Conservation (phyloP, 2,329 filamentous ascomycete species). For the Talaromyces verruculosus region DNA sequence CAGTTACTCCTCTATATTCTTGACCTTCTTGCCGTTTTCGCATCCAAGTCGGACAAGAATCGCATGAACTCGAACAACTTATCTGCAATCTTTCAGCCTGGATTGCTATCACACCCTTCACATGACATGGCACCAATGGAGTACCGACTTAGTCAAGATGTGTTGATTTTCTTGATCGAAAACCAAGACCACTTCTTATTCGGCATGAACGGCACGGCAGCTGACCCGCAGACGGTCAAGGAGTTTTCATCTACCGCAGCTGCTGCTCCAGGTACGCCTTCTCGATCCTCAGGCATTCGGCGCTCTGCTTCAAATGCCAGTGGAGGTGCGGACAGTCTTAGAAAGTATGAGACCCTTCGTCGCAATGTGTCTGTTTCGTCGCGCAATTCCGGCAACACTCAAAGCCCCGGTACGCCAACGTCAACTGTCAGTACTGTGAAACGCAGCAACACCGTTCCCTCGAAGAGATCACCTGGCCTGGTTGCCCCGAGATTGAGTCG, state of each 20-base stretch:
- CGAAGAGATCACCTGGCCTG: slow-evolving; percentile 78
- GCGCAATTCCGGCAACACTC: slow-evolving; percentile 71
- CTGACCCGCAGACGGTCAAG: slow-evolving; percentile 74
- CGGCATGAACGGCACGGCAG: slow-evolving; percentile 97
- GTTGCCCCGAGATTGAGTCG: slow-evolving; percentile 66
- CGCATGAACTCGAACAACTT: slow-evolving; percentile 95
- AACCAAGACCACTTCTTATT: slow-evolving; percentile 98
- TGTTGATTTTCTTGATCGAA: slow-evolving; percentile 95
- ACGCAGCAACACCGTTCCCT: slow-evolving; percentile 88
- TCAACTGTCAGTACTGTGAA: slow-evolving; percentile 60
- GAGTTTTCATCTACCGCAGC: slow-evolving; percentile 66
- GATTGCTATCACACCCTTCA: slow-evolving; percentile 86
- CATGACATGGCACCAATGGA: slow-evolving; percentile 96
- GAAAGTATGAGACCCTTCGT: slow-evolving; percentile 72
- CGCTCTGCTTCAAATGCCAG: slow-evolving; percentile 86
- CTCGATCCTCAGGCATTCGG: slow-evolving; percentile 45
- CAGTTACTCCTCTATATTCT: slow-evolving; percentile 94
- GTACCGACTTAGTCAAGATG: slow-evolving; percentile 92
- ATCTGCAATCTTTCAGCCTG: slow-evolving; percentile 95
- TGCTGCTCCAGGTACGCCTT: slow-evolving; percentile 38
- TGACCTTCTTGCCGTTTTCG: slow-evolving; percentile 92
- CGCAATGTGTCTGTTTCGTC: slow-evolving; percentile 92
- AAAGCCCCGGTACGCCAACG: slow-evolving; percentile 64
- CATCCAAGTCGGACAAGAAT: slow-evolving; percentile 93
- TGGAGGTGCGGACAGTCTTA: slow-evolving; percentile 80